A percentile compares a stretch with the other conserved stretches of the same genome.
Conservation (phyloP, 1,284 basidiomycete species). For the Naganishia cerealis region DNA sequence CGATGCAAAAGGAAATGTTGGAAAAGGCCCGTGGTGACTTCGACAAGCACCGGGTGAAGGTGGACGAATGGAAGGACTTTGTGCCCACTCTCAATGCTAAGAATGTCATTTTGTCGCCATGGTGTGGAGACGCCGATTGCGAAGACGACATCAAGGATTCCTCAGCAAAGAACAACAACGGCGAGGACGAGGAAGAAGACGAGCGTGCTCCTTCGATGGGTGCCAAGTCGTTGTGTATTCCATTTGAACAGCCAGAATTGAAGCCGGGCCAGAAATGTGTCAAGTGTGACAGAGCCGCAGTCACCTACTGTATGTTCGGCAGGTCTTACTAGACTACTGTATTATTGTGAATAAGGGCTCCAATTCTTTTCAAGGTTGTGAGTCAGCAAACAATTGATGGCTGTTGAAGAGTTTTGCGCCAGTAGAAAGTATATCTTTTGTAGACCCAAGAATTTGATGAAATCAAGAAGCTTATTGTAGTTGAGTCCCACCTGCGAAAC, state of each 20-base stretch:
- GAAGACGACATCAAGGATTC: slow-evolving; percentile 96
- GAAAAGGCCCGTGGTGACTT: slow-evolving; percentile 72
- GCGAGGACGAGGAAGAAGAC: slow-evolving; percentile 71
- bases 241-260: slow-evolving; percentile 87
- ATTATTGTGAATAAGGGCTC: no score
- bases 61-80: slow-evolving; percentile 86
- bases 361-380: no score
- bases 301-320: no score
- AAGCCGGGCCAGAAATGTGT: slow-evolving; percentile 74
- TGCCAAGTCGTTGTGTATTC: slow-evolving; percentile 95
- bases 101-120: slow-evolving; percentile 84
- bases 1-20: slow-evolving; percentile 90
- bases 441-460: no score
- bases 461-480: no score
- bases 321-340: no score
- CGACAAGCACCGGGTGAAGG: slow-evolving; percentile 68
- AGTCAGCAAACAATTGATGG: no score
- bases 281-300: slow-evolving; percentile 75
- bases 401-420: no score
- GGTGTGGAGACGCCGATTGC: slow-evolving; percentile 91
- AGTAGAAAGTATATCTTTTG: no score
- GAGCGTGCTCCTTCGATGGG: slow-evolving; percentile 93
- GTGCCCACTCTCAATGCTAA: slow-evolving; percentile 90
- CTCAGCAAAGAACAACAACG: slow-evolving; percentile 59
- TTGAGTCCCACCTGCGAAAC: no score